Conservation (phyloP, 2,329 filamentous ascomycete genomes). For the Arthrobotrys conoides region DNA sequence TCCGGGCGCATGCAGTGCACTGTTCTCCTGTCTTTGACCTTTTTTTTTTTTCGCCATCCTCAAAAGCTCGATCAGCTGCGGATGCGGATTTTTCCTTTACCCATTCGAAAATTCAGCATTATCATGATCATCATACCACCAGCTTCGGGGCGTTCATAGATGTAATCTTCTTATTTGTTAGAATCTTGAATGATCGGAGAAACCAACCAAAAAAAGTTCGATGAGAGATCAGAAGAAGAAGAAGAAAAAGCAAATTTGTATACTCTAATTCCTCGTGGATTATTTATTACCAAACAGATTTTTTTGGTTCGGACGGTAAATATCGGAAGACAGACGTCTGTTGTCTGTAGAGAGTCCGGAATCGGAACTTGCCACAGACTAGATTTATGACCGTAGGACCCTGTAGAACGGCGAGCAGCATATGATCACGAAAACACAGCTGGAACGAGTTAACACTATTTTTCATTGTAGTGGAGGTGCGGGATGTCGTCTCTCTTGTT, state of each 20-base stretch:
- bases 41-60: constrained; percentile 38
- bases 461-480: constrained; percentile 47
- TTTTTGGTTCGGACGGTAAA: background rate
- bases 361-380: constrained; percentile 29
- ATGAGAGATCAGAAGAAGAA: background rate
- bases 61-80: constrained; percentile 24
- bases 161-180: constrained; percentile 41
- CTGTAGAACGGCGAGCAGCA: constrained; percentile 56
- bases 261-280: constrained; percentile 26
- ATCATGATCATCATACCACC: constrained; percentile 51
- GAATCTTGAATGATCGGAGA: constrained; percentile 39
- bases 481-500: constrained; percentile 35
- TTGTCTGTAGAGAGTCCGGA: constrained; percentile 11
- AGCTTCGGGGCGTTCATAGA: constrained; percentile 55
- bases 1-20: constrained; percentile 52
- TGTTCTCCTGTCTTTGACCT: constrained; percentile 36
- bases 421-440: constrained; percentile 42
- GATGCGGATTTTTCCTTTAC: constrained; percentile 32
- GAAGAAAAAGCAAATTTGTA: constrained; percentile 34
- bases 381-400: constrained; percentile 8
- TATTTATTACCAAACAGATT: constrained; percentile 2
- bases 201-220: background rate
- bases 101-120: constrained; percentile 26
- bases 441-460: no score
- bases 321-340: background rate